phyloP scores from a whole-genome alignment of 306 rosid species.

The Oemleria cerasiformis region DNA sequence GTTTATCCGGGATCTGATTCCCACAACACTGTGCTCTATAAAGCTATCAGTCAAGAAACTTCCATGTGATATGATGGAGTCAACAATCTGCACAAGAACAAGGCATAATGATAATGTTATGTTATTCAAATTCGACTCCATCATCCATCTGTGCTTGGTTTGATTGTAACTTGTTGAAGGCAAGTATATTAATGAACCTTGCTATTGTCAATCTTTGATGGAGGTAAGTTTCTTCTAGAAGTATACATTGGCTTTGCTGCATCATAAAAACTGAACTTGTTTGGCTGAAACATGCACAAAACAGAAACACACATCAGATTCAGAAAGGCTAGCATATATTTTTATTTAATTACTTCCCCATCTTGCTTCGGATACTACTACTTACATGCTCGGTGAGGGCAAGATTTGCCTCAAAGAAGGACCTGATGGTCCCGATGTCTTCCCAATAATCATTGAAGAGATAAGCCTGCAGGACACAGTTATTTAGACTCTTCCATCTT shows the following conservation, averaged over 20 bases:
- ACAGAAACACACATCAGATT: background rate
- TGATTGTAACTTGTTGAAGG: no score
- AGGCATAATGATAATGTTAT: constrained; percentile 1
- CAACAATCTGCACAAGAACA: constrained; percentile 64
- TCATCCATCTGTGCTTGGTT: background rate
- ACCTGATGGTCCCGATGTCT: constrained; percentile 95
- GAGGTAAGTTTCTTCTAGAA: constrained; percentile 95
- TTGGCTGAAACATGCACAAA: constrained; percentile 34
- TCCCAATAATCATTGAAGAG: constrained; percentile 97
- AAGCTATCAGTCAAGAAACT: constrained; percentile 72
- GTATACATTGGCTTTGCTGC: constrained; percentile 87
- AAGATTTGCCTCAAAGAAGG: constrained; percentile 93
- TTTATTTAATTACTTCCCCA: background rate
- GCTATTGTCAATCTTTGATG: constrained; percentile 77
- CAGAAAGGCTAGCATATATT: background rate
- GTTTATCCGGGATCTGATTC: constrained; percentile 83
- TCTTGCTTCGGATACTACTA: constrained; percentile 11
- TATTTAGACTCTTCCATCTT: no score
- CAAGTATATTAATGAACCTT: constrained; percentile 43
- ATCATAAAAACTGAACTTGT: constrained; percentile 76
- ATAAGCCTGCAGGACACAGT: constrained; percentile 80
- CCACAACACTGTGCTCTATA: constrained; percentile 90
- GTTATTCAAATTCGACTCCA: background rate
- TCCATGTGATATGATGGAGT: constrained; percentile 88
- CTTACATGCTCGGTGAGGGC: constrained; percentile 89